A percentile compares a stretch with the other conserved stretches of the same genome.
Conservation (phyloP, 148 eudicot genomes). For the Beta vulgaris region DNA sequence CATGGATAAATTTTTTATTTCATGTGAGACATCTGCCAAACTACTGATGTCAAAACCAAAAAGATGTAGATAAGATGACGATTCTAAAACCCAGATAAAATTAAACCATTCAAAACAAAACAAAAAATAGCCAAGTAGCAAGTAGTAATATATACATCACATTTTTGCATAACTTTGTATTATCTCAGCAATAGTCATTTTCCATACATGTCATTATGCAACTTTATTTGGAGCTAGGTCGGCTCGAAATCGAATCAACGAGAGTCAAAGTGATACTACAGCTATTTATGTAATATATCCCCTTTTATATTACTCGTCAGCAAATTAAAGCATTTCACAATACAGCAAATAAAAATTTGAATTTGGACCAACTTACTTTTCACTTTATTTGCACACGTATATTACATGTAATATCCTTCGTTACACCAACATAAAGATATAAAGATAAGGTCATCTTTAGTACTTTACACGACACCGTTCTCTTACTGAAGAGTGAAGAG, state of each 20-base stretch:
- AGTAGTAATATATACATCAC: no score
- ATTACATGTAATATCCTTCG: neutral
- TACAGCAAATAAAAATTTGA: neutral
- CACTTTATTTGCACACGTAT: neutral
- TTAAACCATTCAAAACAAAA: no score
- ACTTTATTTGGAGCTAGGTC: conserved; percentile 9
- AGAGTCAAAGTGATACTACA: conserved; percentile 6
- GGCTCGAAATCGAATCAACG: conserved; percentile 4
- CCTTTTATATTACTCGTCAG: neutral
- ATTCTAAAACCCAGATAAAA: neutral
- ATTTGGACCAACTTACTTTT: neutral
- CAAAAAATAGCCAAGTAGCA: no score
- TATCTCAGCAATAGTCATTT: no score
- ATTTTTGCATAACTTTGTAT: no score
- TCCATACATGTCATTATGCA: no score
- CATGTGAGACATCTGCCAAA: neutral
- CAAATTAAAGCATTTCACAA: neutral
- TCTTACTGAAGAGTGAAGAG: neutral
- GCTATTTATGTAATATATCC: neutral
- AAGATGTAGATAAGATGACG: conserved; percentile 1
- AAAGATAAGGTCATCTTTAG: conserved; percentile 13
- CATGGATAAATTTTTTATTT: neutral
- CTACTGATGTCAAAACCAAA: neutral
- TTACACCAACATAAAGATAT: neutral
- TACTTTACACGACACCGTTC: conserved; percentile 13